Evolutionary conservation across 257 asterid species (phyloP).

Genomic region (Solanum pinnatisectum): DNA sequence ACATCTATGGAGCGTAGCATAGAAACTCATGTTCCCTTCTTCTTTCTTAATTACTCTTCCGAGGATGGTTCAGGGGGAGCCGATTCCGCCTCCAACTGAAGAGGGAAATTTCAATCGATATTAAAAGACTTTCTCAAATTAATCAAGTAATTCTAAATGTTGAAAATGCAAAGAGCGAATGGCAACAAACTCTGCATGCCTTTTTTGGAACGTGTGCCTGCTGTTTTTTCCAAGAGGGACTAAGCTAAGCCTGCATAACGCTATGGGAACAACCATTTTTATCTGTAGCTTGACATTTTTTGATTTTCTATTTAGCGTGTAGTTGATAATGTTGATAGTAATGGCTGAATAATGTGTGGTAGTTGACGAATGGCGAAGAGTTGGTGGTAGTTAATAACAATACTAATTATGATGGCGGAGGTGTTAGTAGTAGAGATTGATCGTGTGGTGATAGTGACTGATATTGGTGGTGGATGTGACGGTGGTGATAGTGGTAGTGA

Average conservation of each 20-base stretch:
- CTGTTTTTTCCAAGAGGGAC: too few relatives aligned
- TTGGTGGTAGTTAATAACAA: neutral
- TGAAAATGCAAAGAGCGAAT: neutral
- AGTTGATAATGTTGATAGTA: neutral
- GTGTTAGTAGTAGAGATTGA: neutral
- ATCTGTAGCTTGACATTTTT: too few relatives aligned
- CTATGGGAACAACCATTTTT: too few relatives aligned
- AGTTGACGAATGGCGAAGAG: neutral
- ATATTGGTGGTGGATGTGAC: neutral
- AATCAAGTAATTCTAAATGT: neutral
- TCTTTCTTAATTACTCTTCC: too few relatives aligned
- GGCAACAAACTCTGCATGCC: neutral
- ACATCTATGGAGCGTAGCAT: too few relatives aligned
- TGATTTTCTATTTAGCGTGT: too few relatives aligned
- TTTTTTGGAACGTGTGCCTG: neutral
- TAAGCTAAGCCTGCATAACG: too few relatives aligned
- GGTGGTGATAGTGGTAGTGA: neutral
- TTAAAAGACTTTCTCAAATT: neutral
- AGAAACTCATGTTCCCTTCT: too few relatives aligned
- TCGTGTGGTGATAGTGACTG: neutral
- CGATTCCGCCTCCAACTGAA: too few relatives aligned
- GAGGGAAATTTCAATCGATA: neutral
- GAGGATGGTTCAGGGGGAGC: too few relatives aligned
- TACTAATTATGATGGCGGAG: neutral
- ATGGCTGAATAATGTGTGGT: neutral